Evolutionary conservation across 2,329 filamentous ascomycete species (phyloP).

Genomic region (Talaromyces sp.): DNA sequence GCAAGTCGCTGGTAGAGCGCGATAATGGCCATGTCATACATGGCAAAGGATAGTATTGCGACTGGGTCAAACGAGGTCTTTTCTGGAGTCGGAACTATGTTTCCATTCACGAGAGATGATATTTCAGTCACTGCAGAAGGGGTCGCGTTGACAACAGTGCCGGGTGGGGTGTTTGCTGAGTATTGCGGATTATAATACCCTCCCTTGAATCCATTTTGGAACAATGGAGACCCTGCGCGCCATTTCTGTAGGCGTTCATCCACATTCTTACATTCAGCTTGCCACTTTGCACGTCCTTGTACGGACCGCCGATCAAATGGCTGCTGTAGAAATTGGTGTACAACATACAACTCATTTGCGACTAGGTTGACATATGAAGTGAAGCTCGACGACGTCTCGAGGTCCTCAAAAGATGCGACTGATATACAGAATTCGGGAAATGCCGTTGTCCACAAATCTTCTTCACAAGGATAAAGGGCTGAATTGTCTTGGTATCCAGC

Average conservation of each 20-base stretch:
- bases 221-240: background rate
- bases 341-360: conserved; percentile 1
- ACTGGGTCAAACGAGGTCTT: background rate
- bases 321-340: conserved; percentile 3
- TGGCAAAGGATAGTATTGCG: background rate
- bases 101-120: background rate
- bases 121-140: background rate
- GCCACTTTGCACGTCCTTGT: conserved; percentile 1
- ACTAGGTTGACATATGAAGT: conserved; percentile 2
- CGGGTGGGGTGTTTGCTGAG: background rate
- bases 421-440: background rate
- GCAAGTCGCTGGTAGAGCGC: background rate
- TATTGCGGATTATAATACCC: background rate
- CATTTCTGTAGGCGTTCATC: conserved; percentile 3
- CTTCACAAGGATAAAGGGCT: conserved; percentile 1
- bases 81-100: background rate
- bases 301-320: conserved; percentile 2
- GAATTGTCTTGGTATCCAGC: background rate
- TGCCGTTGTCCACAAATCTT: conserved; percentile 3
- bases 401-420: background rate
- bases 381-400: background rate
- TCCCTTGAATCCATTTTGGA: background rate
- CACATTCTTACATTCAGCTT: conserved; percentile 1
- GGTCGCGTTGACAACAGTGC: background rate
- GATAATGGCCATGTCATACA: conserved; percentile 3